Evolutionary conservation across 2,329 filamentous ascomycete species (phyloP), one percentile per base, ranked within the genome.

Genomic region (Ambrosiella beaveri): DNA sequence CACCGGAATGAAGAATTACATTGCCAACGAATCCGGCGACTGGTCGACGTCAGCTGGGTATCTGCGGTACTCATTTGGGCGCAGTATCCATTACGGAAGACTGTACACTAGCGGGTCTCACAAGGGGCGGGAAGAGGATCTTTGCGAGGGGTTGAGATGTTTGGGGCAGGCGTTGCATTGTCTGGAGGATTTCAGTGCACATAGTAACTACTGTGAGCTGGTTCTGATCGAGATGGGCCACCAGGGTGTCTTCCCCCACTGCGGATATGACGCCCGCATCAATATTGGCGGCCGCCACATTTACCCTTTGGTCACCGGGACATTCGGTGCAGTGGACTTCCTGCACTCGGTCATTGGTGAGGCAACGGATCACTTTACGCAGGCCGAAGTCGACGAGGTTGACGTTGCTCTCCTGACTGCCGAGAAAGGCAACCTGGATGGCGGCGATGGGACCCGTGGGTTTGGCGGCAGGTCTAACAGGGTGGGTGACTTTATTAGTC

Each of bases 1-100:
- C 5, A 93, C 87, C 0, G 90, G 90, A n/a, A 95, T 98, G 91
- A 98, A 97, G 71, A 97, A 97, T 68, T 98, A 98, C 69, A 97
- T 98, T 64, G 83, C 91, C 61, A 97, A 96, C 65, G 91, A 97
- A 68, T 74, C 72, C 12, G 88, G 89, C 3, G 78, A 80, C 45
- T 96, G 90, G 86, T 88, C 90, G 1, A 98, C 93, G 17, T 95
- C 89, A 62, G 75, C 86, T 7, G 90, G 86, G 44, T 96, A 91
- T 65, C 76, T 95, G 61, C 82, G 83, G 64, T 87, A 81, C 70
- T 89, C 85, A 64, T 75, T 93, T 62, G 76, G 76, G 12, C 79
- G 86, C 61, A 80, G 83, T 67, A 86, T 91, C 62, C 86, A 91
- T 69, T 89, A 79, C 64, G 87, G 86, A 12, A 78, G 87, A 40